Conservation (phyloP, 306 rosid species). For the Citrullus mucosospermus region DNA sequence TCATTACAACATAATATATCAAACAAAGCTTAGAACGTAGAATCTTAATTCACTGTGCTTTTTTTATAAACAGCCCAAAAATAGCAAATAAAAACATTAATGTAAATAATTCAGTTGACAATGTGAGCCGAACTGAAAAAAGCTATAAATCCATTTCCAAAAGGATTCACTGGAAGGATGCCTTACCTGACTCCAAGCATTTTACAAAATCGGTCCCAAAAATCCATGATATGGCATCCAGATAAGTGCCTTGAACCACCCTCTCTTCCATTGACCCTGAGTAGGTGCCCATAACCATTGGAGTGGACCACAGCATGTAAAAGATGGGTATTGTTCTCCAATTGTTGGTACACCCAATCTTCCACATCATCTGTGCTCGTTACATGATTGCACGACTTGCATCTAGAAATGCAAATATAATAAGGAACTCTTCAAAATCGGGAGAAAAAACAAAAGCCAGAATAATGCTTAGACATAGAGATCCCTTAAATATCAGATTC, state of each 20-base stretch:
- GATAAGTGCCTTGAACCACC: slow-evolving; percentile 83
- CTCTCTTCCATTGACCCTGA: slow-evolving; percentile 91
- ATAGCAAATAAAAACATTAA: background rate
- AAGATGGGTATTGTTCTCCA: slow-evolving; percentile 82
- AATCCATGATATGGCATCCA: slow-evolving; percentile 83
- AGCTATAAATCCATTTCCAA: background rate
- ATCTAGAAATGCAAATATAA: slow-evolving; percentile 37
- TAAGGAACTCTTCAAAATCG: background rate
- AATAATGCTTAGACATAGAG: background rate
- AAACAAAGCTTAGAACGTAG: background rate
- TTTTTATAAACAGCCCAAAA: background rate
- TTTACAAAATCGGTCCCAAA: slow-evolving; percentile 92
- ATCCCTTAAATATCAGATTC: background rate
- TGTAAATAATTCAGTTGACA: background rate
- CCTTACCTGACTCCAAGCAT: slow-evolving; percentile 72
- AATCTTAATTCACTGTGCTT: background rate
- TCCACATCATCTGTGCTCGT: slow-evolving; percentile 78
- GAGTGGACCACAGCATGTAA: slow-evolving; percentile 90
- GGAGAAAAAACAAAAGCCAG: background rate
- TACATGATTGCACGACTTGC: slow-evolving; percentile 89
- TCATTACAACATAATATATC: background rate
- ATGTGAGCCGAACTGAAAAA: background rate
- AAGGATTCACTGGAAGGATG: background rate
- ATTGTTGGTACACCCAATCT: slow-evolving; percentile 84
- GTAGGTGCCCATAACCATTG: slow-evolving; percentile 95